phyloP scores from a whole-genome alignment of 768 basidiomycete genomes.

The Hortiboletus flavorubellus region DNA sequence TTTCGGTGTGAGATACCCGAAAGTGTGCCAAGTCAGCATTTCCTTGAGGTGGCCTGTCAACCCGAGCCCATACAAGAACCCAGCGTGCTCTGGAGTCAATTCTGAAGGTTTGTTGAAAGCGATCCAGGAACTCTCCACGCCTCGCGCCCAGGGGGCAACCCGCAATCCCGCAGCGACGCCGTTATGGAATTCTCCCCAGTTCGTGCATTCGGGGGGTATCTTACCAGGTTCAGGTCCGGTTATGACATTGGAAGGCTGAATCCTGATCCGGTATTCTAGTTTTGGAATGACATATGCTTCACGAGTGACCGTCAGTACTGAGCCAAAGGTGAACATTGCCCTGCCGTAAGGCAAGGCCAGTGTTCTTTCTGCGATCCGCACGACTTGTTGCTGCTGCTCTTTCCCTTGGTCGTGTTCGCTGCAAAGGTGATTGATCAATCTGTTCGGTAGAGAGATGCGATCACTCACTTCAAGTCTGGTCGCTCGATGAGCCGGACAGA shows the following conservation, averaged over 20 bases:
- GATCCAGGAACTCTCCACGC: conserved; percentile 93
- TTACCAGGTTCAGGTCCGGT: conserved; percentile 70
- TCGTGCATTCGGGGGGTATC: conserved; percentile 64
- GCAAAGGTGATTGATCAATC: conserved; percentile 1
- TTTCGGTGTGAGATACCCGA: conserved; percentile 91
- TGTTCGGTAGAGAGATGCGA: neutral
- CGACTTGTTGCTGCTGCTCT: conserved; percentile 78
- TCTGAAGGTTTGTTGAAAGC: conserved; percentile 92
- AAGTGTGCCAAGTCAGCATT: conserved; percentile 94
- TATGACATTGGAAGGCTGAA: conserved; percentile 69
- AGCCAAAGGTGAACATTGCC: conserved; percentile 89
- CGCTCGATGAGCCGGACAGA: conserved; percentile 65
- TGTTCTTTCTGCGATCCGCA: conserved; percentile 81
- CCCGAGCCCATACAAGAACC: conserved; percentile 90
- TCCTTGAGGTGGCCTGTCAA: conserved; percentile 87
- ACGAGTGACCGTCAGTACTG: conserved; percentile 67
- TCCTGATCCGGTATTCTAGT: conserved; percentile 68
- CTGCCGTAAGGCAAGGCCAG: conserved; percentile 88
- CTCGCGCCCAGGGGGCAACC: conserved; percentile 67
- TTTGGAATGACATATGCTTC: conserved; percentile 80
- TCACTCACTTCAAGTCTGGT: conserved; percentile 63
- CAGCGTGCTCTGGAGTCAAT: conserved; percentile 92
- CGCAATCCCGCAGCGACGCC: conserved; percentile 91
- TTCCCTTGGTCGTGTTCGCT: conserved; percentile 88
- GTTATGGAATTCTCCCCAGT: conserved; percentile 98